These are phyloP conservation scores for Phytomonas francai DNA, from an alignment of 208 protist species.

Conservation along the genomic window DNA sequence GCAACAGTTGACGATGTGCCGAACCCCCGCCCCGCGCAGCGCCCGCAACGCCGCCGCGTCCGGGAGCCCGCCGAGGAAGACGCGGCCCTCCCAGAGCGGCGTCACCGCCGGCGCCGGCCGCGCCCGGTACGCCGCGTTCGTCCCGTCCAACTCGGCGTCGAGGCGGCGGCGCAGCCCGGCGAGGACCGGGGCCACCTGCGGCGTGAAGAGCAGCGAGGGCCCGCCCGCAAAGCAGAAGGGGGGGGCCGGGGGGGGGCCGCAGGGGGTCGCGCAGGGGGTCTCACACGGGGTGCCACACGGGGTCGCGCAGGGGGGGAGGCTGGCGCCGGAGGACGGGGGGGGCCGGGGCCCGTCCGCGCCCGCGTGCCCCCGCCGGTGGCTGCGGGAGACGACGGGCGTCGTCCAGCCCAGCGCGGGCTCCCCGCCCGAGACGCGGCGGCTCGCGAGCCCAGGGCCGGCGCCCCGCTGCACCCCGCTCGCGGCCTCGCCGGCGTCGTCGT, in stretches of 20 bases:
- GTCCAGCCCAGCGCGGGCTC: slow-evolving; percentile 7
- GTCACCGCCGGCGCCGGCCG: slow-evolving; percentile 35
- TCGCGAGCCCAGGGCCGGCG: no score
- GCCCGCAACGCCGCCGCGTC: slow-evolving; percentile 43
- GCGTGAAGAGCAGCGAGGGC: slow-evolving; percentile 41
- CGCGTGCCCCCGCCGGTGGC: slow-evolving; percentile 9
- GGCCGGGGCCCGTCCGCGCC: neutral
- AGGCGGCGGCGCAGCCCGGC: slow-evolving; percentile 35
- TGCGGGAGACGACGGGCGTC: slow-evolving; percentile 7
- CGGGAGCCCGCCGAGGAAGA: slow-evolving; percentile 77
- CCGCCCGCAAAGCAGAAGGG: slow-evolving; percentile 6
- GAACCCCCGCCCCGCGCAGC: slow-evolving; percentile 38
- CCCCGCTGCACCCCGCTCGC: no score
- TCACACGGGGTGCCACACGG: slow-evolving; percentile 5
- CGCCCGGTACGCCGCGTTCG: slow-evolving; percentile 17
- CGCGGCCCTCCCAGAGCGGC: slow-evolving; percentile 33
- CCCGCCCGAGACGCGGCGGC: no score
- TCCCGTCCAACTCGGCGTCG: slow-evolving; percentile 42
- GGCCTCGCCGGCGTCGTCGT: no score
- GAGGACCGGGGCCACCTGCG: slow-evolving; percentile 35
- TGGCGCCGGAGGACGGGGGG: neutral
- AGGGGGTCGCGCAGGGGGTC: slow-evolving; percentile 32
- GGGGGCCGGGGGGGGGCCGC: slow-evolving; percentile 1
- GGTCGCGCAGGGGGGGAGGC: neutral
- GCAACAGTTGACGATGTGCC: slow-evolving; percentile 78